Evolutionary conservation across 2,329 filamentous ascomycete species (phyloP).

Genomic region (Cladosporium sp.): DNA sequence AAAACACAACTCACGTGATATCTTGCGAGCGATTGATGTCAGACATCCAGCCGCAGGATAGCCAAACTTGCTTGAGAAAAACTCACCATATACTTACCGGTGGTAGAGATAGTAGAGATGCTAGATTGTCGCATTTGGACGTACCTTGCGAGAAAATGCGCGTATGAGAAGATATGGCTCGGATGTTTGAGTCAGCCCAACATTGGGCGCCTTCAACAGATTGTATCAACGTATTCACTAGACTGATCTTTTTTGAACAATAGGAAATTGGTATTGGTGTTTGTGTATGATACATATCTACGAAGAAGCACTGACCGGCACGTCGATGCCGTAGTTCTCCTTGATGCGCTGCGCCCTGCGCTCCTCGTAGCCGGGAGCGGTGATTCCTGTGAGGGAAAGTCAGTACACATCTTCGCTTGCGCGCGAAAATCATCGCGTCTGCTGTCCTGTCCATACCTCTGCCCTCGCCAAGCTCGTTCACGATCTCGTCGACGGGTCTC

Average conservation of each 20-base stretch:
- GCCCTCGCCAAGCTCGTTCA: conserved; percentile 78
- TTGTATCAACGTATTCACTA: too few species aligned
- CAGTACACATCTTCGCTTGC: conserved; percentile 3
- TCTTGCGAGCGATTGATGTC: too few species aligned
- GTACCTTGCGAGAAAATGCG: too few species aligned
- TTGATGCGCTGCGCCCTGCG: conserved; percentile 74
- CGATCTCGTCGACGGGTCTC: conserved; percentile 70
- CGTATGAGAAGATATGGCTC: too few species aligned
- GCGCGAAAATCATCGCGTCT: neutral
- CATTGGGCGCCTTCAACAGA: too few species aligned
- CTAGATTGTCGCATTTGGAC: too few species aligned
- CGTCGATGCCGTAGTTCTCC: conserved; percentile 82
- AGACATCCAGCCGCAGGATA: too few species aligned
- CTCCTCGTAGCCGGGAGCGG: conserved; percentile 77
- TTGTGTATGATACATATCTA: conserved; percentile 14
- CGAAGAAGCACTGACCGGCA: conserved; percentile 36
- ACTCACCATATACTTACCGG: too few species aligned
- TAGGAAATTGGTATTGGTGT: conserved; percentile 9
- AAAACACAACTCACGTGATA: too few species aligned
- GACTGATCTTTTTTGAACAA: conserved; percentile 3
- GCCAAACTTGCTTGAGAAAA: too few species aligned
- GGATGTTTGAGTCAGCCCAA: too few species aligned
- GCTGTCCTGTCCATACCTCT: conserved; percentile 57
- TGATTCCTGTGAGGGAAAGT: conserved; percentile 58
- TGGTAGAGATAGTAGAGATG: too few species aligned